A percentile compares a stretch with the other conserved stretches of the same genome.
Conservation (phyloP, 2,329 filamentous ascomycete species). For the Paracorniculantispora psalliotae region DNA sequence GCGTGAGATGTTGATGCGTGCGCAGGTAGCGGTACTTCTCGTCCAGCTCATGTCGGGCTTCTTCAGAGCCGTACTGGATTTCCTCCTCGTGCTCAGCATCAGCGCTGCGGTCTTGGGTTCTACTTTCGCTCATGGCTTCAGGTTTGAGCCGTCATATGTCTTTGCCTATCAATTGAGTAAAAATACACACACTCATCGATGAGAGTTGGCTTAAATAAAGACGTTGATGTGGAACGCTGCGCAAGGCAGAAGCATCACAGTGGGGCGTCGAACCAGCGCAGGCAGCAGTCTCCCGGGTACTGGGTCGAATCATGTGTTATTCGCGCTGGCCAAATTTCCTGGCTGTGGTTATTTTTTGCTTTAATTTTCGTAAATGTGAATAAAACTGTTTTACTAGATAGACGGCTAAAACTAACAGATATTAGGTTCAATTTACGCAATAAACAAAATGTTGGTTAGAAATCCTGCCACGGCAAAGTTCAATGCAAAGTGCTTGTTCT, state of each 20-base stretch:
- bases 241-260: conserved; percentile 3
- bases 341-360: too few species aligned
- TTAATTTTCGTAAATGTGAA: too few species aligned
- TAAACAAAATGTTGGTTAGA: too few species aligned
- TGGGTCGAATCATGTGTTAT: too few species aligned
- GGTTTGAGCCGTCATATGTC: too few species aligned
- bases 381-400: too few species aligned
- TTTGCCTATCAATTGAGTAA: neutral
- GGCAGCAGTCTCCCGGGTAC: neutral
- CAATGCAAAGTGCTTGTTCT: too few species aligned
- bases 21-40: conserved; percentile 31
- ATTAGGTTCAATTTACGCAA: too few species aligned
- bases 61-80: conserved; percentile 42
- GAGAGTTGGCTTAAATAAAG: neutral
- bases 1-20: neutral
- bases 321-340: too few species aligned
- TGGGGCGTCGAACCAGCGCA: neutral
- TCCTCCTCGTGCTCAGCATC: conserved; percentile 46
- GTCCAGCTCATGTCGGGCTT: conserved; percentile 39
- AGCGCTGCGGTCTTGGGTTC: conserved; percentile 24
- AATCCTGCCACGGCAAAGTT: too few species aligned
- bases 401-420: too few species aligned
- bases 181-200: neutral
- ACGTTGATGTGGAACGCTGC: neutral
- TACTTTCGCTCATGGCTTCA: conserved; percentile 23